Percentiles rank a stretch among this genome's conserved stretches.
Evolutionary conservation across 2,329 filamentous ascomycete species (phyloP).

Genomic region (Xylaria sp.): DNA sequence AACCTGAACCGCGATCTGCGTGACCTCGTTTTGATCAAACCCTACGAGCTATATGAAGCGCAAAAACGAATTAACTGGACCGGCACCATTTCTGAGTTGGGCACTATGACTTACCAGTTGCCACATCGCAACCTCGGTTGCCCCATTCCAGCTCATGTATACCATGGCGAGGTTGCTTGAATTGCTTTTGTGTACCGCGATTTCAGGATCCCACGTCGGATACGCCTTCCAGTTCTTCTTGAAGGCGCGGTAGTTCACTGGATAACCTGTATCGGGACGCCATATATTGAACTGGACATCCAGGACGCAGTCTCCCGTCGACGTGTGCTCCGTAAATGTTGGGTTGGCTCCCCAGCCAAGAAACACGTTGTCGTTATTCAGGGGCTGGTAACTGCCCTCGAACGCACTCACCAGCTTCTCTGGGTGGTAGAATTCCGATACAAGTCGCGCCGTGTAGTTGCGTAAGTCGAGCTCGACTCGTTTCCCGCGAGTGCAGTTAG

Average conservation of each 20-base stretch:
- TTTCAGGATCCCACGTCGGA: conserved; percentile 19
- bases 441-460: conserved; percentile 11
- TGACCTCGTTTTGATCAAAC: not conserved
- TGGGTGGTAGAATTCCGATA: conserved; percentile 19
- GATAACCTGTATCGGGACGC: conserved; percentile 24
- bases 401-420: conserved; percentile 10
- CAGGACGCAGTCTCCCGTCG: conserved; percentile 29
- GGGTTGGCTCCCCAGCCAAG: conserved; percentile 35
- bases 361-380: conserved; percentile 22
- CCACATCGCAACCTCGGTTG: conserved; percentile 19
- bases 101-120: conserved; percentile 11
- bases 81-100: not conserved
- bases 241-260: conserved; percentile 31
- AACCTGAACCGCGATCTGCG: not conserved
- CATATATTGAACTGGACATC: conserved; percentile 32
- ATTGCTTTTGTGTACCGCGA: conserved; percentile 4
- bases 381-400: conserved; percentile 15
- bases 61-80: not conserved
- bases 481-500: conserved; percentile 16
- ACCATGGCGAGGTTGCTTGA: not conserved
- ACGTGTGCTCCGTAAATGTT: conserved; percentile 34
- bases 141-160: conserved; percentile 22
- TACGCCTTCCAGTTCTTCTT: conserved; percentile 30
- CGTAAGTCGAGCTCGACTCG: conserved; percentile 16
- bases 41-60: conserved; percentile 7